Percentiles rank a stretch among this genome's conserved stretches.
Evolutionary conservation across 2,329 filamentous ascomycete genomes (phyloP).

Genomic region (Fusarium solani-melongenae): DNA sequence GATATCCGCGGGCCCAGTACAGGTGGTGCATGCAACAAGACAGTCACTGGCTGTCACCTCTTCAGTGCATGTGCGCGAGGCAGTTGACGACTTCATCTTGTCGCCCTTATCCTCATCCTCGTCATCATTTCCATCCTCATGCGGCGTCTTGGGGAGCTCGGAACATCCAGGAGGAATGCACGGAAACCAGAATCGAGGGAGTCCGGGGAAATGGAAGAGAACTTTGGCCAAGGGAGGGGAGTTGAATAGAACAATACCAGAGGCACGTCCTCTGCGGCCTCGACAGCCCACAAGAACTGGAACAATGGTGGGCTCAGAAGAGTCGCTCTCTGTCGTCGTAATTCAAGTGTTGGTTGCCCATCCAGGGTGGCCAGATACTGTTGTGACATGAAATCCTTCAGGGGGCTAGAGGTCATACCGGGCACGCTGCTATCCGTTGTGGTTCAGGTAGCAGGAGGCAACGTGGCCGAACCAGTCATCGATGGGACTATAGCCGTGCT

Average conservation of each 20-base stretch:
- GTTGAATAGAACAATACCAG: conserved; percentile 20
- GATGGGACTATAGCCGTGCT: background rate
- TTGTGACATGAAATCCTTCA: background rate
- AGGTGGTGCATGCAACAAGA: conserved; percentile 27
- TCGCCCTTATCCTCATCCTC: conserved; percentile 6
- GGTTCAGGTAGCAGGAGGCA: background rate
- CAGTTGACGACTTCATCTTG: background rate
- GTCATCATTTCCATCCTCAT: background rate
- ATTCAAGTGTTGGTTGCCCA: conserved; percentile 32
- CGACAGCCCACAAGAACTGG: conserved; percentile 23
- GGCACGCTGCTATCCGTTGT: background rate
- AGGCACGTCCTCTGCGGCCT: conserved; percentile 6
- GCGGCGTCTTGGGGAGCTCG: background rate
- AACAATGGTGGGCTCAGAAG: conserved; percentile 20
- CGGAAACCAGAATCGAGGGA: conserved; percentile 22
- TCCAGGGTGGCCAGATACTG: background rate
- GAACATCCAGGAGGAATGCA: conserved; percentile 23
- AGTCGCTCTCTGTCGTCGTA: conserved; percentile 11
- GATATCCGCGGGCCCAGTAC: background rate
- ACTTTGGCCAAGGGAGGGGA: background rate
- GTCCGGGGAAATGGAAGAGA: conserved; percentile 10
- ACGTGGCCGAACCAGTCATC: background rate
- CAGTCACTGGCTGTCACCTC: conserved; percentile 27
- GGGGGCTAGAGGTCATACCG: background rate
- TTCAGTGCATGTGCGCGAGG: conserved; percentile 11